Conservation (phyloP, 768 basidiomycete species). For the Auricularia cornea region DNA sequence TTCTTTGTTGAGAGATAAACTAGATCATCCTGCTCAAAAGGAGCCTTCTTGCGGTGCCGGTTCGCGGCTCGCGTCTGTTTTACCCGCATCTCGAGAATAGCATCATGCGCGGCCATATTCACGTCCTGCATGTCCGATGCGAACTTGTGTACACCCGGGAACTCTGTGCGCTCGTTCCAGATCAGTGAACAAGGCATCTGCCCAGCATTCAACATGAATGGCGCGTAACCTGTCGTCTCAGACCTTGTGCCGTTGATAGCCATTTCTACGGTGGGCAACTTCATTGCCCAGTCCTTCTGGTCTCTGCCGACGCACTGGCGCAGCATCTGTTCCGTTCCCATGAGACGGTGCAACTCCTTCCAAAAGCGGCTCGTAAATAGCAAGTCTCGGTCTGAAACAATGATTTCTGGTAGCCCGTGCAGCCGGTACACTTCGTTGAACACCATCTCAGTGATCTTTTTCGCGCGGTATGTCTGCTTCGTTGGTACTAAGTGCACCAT, state of each 20-base stretch:
- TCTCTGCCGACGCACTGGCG: not conserved
- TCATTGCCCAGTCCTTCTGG: no score
- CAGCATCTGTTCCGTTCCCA: conserved; percentile 19
- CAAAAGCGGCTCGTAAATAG: conserved; percentile 39
- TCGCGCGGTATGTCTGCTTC: conserved; percentile 20
- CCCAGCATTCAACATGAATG: conserved; percentile 13
- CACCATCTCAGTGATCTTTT: conserved; percentile 28
- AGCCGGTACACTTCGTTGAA: conserved; percentile 27
- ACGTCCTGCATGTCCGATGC: conserved; percentile 20
- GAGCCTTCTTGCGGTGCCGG: conserved; percentile 7
- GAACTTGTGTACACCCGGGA: conserved; percentile 23
- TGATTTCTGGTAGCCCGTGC: conserved; percentile 29
- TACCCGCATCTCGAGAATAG: conserved; percentile 19
- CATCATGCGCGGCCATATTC: conserved; percentile 24
- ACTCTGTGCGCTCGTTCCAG: conserved; percentile 5
- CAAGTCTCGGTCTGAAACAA: no score
- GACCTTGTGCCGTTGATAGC: conserved; percentile 14
- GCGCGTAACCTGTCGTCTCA: conserved; percentile 11
- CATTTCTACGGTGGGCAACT: conserved; percentile 13
- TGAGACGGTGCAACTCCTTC: conserved; percentile 23
- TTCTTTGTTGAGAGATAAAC: conserved; percentile 22
- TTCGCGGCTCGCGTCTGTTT: conserved; percentile 28
- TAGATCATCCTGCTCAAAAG: conserved; percentile 18
- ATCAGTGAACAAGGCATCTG: conserved; percentile 8
- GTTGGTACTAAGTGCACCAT: conserved; percentile 24